Conservation (phyloP, 345 rosid species). For the Cardiospermum halicacabum region DNA sequence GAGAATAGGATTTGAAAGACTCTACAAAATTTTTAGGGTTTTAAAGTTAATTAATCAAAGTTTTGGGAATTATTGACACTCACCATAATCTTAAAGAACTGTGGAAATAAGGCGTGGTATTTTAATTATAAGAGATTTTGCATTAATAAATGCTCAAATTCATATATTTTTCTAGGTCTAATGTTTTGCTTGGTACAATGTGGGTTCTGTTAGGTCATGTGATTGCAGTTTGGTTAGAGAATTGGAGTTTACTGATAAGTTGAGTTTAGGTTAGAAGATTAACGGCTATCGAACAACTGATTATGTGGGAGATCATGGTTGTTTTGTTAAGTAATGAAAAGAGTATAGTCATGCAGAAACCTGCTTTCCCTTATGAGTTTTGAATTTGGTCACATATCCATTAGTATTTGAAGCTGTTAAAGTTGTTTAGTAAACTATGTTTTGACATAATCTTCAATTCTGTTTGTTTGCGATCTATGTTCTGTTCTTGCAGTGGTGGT, state of each 20-base stretch:
- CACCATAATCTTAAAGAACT: too few relatives aligned
- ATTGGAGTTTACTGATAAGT: neutral
- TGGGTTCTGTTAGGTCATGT: neutral
- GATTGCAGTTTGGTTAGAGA: neutral
- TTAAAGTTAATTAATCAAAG: neutral
- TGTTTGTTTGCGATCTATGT: constrained; percentile 2
- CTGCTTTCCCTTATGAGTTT: neutral
- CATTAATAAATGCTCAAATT: neutral
- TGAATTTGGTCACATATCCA: neutral
- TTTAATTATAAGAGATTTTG: neutral
- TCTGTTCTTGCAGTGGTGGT: constrained; percentile 60
- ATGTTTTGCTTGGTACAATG: neutral
- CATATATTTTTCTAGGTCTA: neutral
- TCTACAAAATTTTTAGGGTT: neutral
- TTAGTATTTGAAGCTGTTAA: neutral
- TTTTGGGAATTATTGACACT: too few relatives aligned
- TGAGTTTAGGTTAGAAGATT: neutral
- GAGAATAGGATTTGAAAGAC: neutral
- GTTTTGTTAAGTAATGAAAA: neutral
- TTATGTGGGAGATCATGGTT: neutral
- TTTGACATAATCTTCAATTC: neutral
- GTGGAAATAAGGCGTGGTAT: too few relatives aligned
- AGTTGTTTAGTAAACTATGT: neutral
- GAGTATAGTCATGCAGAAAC: neutral
- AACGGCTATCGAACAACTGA: neutral